Percentiles rank a stretch among this genome's conserved stretches.
Conservation (phyloP, 2,329 filamentous ascomycete genomes). For the Botrytis deweyae region DNA sequence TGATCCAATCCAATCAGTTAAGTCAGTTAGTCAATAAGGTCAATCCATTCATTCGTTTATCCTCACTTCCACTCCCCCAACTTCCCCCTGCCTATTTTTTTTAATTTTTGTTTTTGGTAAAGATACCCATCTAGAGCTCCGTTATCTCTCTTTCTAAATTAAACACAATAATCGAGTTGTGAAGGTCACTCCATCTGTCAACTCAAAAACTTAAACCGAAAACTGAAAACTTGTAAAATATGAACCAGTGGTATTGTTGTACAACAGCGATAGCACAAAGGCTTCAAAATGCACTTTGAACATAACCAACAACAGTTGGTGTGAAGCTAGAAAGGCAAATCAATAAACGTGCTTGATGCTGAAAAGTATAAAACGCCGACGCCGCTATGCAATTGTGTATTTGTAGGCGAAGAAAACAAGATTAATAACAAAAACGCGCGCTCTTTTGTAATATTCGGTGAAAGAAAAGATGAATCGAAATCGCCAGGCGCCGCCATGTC, state of each 20-base stretch:
- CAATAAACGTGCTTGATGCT: constrained; percentile 10
- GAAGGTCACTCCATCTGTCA: neutral
- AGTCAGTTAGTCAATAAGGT: constrained; percentile 21
- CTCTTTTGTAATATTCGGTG: constrained; percentile 18
- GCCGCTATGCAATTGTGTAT: constrained; percentile 25
- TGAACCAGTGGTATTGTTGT: constrained; percentile 20
- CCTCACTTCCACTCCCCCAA: neutral
- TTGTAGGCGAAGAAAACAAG: neutral
- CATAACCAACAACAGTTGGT: neutral
- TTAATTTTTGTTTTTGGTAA: neutral
- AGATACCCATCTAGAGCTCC: constrained; percentile 11
- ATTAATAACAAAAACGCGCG: constrained; percentile 19
- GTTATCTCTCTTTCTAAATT: neutral
- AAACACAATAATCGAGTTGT: constrained; percentile 9
- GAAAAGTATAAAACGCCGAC: constrained; percentile 20
- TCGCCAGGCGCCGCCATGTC: constrained; percentile 18
- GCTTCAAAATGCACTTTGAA: constrained; percentile 11
- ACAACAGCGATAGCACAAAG: constrained; percentile 16
- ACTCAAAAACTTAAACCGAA: constrained; percentile 1
- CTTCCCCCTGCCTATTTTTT: neutral
- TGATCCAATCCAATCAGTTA: constrained; percentile 21
- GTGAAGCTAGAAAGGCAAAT: constrained; percentile 11
- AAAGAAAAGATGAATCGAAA: constrained; percentile 18
- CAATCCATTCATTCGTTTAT: constrained; percentile 20
- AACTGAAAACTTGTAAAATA: constrained; percentile 2